Conservation (phyloP, 106 monocot species). For the Allium fistulosum region DNA sequence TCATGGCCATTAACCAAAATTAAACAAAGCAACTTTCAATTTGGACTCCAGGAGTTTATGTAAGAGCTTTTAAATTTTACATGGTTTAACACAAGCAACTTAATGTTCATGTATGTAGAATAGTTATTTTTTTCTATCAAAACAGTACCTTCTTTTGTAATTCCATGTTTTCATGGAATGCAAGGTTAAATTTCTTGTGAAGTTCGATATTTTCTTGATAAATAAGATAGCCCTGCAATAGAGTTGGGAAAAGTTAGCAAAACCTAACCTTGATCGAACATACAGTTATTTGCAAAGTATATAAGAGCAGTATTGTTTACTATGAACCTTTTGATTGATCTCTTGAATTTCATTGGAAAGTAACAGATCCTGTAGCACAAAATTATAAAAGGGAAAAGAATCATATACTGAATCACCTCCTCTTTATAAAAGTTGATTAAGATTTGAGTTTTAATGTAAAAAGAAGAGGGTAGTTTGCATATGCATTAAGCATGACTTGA, state of each 20-base stretch:
- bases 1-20: neutral
- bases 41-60: neutral
- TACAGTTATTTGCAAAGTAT: neutral
- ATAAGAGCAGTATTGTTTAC: neutral
- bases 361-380: slow-evolving; percentile 46
- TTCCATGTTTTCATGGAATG: slow-evolving; percentile 39
- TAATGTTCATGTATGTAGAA: neutral
- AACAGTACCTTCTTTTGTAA: slow-evolving; percentile 29
- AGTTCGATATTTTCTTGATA: slow-evolving; percentile 56
- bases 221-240: slow-evolving; percentile 31
- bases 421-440: neutral
- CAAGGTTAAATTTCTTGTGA: slow-evolving; percentile 35
- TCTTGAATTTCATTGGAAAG: slow-evolving; percentile 72
- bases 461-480: neutral
- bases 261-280: neutral
- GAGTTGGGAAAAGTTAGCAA: neutral
- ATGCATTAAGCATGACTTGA: neutral
- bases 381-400: neutral
- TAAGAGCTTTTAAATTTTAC: slow-evolving; percentile 3
- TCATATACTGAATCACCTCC: too few relatives aligned
- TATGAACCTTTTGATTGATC: slow-evolving; percentile 52
- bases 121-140: neutral
- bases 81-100: too few relatives aligned
- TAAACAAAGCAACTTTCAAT: neutral
- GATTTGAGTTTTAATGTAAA: neutral